These are phyloP conservation scores for Penicillium expansum DNA, from an alignment of 2,329 filamentous ascomycete species.

Conservation along the genomic window DNA sequence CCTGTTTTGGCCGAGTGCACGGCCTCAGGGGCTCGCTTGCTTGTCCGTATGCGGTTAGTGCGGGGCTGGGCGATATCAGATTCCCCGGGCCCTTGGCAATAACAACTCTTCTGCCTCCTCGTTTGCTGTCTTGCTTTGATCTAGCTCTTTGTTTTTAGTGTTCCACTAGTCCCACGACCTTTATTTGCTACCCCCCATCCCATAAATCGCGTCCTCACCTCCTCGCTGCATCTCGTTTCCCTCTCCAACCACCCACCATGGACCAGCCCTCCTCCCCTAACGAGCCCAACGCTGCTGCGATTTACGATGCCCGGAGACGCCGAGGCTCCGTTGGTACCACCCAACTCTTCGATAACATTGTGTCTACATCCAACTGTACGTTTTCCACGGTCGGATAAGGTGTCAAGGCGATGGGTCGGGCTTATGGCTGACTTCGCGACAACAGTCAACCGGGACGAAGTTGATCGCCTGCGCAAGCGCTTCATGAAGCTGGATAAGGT, in stretches of 20 bases:
- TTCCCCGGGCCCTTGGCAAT: constrained; percentile 23
- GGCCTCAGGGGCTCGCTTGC: constrained; percentile 46
- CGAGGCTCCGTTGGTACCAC: constrained; percentile 51
- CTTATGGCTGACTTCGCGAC: constrained; percentile 5
- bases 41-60: constrained; percentile 41
- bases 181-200: not conserved
- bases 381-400: constrained; percentile 14
- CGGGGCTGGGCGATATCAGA: constrained; percentile 45
- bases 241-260: constrained; percentile 24
- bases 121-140: constrained; percentile 1
- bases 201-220: not conserved
- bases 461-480: constrained; percentile 89
- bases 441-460: constrained; percentile 92
- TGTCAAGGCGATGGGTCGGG: not conserved
- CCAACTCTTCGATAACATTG: constrained; percentile 87
- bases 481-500: constrained; percentile 99
- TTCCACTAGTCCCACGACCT: not conserved
- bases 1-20: constrained; percentile 44
- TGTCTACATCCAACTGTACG: constrained; percentile 93
- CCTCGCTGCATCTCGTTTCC: not conserved
- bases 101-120: constrained; percentile 12
- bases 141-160: not conserved
- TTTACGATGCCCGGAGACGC: constrained; percentile 45
- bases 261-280: constrained; percentile 21
- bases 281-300: constrained; percentile 45